Evolutionary conservation across 192 early-diverging fungal species (phyloP).

Genomic region (Coemansia sp.): DNA sequence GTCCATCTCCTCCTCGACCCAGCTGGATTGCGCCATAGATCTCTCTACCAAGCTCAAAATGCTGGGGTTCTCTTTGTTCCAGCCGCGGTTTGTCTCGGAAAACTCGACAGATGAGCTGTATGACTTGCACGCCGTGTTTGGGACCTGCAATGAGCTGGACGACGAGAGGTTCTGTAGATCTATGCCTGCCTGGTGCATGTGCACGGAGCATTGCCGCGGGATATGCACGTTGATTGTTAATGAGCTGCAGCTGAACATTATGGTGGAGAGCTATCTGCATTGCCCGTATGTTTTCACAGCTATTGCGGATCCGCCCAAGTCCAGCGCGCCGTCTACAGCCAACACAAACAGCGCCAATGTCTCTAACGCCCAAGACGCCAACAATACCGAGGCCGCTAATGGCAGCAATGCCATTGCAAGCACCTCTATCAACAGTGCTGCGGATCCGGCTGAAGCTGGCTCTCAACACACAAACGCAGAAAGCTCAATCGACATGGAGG

Average conservation of each 20-base stretch:
- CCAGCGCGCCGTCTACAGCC: too few relatives aligned
- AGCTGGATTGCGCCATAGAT: neutral
- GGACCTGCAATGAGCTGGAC: neutral
- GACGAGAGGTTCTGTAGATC: conserved; percentile 10
- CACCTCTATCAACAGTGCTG: too few relatives aligned
- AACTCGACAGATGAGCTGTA: neutral
- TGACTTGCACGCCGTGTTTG: neutral
- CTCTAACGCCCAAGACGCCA: too few relatives aligned
- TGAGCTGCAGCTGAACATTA: conserved; percentile 22
- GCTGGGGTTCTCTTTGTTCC: conserved; percentile 21
- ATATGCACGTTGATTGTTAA: conserved; percentile 35
- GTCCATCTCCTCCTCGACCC: neutral
- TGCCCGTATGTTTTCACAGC: conserved; percentile 19
- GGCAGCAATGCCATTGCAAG: too few relatives aligned
- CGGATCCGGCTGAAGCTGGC: too few relatives aligned
- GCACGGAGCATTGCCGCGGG: conserved; percentile 20
- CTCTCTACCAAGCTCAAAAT: conserved; percentile 7
- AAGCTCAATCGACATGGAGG: too few relatives aligned
- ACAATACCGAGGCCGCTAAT: too few relatives aligned
- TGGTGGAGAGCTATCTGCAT: neutral
- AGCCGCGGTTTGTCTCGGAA: conserved; percentile 2
- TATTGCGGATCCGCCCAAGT: neutral
- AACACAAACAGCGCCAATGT: too few relatives aligned
- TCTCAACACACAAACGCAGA: too few relatives aligned
- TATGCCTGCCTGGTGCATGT: conserved; percentile 31